phyloP scores from a whole-genome alignment of 768 basidiomycete genomes.

The Tylopilus plumbeoviolaceoides region DNA sequence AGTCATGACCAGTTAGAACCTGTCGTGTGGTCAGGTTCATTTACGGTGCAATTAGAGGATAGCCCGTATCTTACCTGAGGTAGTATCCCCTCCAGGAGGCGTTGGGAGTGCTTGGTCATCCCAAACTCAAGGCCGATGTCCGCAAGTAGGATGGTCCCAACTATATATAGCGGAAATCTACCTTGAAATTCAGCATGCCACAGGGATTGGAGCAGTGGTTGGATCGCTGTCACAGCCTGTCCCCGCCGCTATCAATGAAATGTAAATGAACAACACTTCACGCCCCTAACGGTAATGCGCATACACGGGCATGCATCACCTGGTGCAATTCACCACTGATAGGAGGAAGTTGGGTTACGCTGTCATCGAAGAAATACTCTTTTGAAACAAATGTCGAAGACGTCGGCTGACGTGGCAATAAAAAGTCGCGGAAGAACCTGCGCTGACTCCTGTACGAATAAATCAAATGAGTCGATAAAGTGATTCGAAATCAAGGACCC shows the following conservation, averaged over 20 bases:
- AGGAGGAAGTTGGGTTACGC: slow-evolving; percentile 30
- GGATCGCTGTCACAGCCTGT: slow-evolving; percentile 58
- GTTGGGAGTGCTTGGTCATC: slow-evolving; percentile 60
- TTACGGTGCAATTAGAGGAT: not conserved
- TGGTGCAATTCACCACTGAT: slow-evolving; percentile 42
- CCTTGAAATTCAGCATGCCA: slow-evolving; percentile 82
- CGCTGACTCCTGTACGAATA: slow-evolving; percentile 48
- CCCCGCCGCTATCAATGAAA: slow-evolving; percentile 48
- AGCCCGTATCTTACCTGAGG: slow-evolving; percentile 55
- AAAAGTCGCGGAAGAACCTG: slow-evolving; percentile 60
- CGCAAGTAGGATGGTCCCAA: slow-evolving; percentile 67
- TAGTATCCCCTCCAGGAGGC: slow-evolving; percentile 72
- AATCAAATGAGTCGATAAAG: not conserved
- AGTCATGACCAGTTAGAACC: slow-evolving; percentile 69
- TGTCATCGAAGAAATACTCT: slow-evolving; percentile 51
- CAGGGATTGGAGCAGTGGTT: slow-evolving; percentile 63
- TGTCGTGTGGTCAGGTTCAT: slow-evolving; percentile 23
- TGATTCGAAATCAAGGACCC: slow-evolving; percentile 4
- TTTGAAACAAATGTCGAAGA: slow-evolving; percentile 49
- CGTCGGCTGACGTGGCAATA: slow-evolving; percentile 54
- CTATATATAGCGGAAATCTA: slow-evolving; percentile 62
- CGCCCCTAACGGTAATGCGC: slow-evolving; percentile 21
- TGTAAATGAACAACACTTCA: slow-evolving; percentile 1
- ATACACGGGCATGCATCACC: slow-evolving; percentile 38
- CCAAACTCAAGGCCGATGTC: slow-evolving; percentile 77